Evolutionary conservation across 768 basidiomycete genomes (phyloP).

Genomic region (Tricholoma furcatifolium): DNA sequence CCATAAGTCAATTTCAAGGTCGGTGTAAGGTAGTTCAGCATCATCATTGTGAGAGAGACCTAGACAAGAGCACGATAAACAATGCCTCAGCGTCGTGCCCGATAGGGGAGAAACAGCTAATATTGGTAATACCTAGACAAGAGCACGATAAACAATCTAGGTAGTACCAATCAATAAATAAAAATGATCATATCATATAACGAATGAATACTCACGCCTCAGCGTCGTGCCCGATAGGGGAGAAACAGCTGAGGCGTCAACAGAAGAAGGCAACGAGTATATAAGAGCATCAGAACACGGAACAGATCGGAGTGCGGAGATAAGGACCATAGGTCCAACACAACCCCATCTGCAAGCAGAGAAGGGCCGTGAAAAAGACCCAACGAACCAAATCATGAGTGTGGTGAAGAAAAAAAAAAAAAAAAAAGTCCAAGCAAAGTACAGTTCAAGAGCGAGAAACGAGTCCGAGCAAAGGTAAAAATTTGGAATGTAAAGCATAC

Average conservation of each 20-base stretch:
- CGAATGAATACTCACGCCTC: neutral
- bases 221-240: neutral
- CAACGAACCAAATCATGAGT: no score
- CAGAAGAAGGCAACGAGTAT: neutral
- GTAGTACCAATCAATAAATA: neutral
- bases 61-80: no score
- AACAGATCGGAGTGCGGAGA: neutral
- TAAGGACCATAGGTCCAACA: neutral
- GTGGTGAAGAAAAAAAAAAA: neutral
- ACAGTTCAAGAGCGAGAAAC: conserved; percentile 10
- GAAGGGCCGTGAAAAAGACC: neutral
- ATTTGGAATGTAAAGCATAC: conserved; percentile 8
- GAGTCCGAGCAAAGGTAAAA: no score
- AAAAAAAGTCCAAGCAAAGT: conserved; percentile 10
- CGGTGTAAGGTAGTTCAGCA: no score
- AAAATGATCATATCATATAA: neutral
- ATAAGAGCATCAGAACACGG: neutral
- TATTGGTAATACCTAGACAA: neutral
- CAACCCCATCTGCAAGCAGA: no score
- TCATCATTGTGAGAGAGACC: no score
- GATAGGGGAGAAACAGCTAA: neutral
- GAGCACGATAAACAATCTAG: neutral
- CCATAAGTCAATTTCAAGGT: no score
- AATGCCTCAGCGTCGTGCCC: neutral
- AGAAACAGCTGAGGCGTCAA: neutral